phyloP scores from a whole-genome alignment of 106 monocot genomes.

The Agapanthus africanus region DNA sequence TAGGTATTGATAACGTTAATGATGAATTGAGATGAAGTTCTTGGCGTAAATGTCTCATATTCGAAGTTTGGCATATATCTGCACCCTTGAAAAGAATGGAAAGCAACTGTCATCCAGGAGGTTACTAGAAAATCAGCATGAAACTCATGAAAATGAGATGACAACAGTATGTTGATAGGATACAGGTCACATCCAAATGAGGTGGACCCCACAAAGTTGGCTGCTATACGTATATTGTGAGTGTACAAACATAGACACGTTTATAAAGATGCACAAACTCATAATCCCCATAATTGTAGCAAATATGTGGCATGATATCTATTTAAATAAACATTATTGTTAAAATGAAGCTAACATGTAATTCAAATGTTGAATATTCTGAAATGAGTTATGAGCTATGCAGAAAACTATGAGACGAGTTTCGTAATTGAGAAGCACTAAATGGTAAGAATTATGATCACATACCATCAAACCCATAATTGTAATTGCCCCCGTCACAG shows the following conservation, averaged over 20 bases:
- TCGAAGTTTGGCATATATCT: no score
- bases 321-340: not conserved
- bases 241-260: not conserved
- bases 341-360: not conserved
- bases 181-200: not conserved
- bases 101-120: not conserved
- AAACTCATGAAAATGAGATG: not conserved
- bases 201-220: no score
- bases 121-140: not conserved
- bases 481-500: conserved; percentile 77
- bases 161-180: not conserved
- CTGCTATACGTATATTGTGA: not conserved
- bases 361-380: not conserved
- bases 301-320: not conserved
- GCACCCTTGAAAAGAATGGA: no score
- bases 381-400: not conserved
- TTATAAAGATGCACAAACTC: no score
- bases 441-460: not conserved
- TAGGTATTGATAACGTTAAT: no score
- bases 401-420: not conserved
- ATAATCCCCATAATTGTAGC: not conserved
- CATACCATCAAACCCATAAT: conserved; percentile 92
- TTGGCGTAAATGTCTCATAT: no score
- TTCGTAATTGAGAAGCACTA: not conserved
- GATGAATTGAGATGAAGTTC: no score